Base-by-base conservation (phyloP, 306 rosid species). In the Cicer arietinum region DNA sequence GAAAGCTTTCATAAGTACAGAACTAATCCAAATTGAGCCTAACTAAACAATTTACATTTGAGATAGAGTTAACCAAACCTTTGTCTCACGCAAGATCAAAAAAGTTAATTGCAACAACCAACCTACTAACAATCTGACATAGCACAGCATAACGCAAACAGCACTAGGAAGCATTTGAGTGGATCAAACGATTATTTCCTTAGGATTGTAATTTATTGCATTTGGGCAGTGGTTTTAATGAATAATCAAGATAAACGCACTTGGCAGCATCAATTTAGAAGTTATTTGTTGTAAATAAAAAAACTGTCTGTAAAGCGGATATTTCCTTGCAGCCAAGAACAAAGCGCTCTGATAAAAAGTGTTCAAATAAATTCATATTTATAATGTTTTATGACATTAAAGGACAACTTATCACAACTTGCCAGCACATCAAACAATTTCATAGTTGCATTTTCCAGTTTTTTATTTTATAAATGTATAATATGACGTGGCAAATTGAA, bases 301-400 rank as follows among this genome's bases (percentile, higher is more conserved):
- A 40, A 39, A 60, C 72, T 8, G 46, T 47, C 37, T 30, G 54
- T 0, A 75, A 45, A 74, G 51, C 6, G 25, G 3, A 75, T 57
- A 73, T 67, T 74, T 22, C 50, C 76, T 40, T 22, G 51, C 58
- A 74, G 14, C 54, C 22, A 8, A 73, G 10, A 73, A 17, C 5
- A 14, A 72, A 39, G 39, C 18, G 22, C 46, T 9, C 14, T 7
- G 39, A 5, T 20, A 25, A 9, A 3, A 25, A 52, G 8, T 6
- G 66, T 57, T 39, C 3, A 58, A 47, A 12, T 8, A 35, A 8
- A 30, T 53, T 16, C 9, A 35, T 4, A 14, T 13, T 22, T 25
- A 25, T 25, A 25, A 25, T 25, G 35, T 25, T 25, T 25, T 2
- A 25, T 2, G 35, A 25, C 3, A 25, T 25, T 25, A 25, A 22